Base-by-base conservation (phyloP, 495 filamentous ascomycete genomes). In the Podospora comata region DNA sequence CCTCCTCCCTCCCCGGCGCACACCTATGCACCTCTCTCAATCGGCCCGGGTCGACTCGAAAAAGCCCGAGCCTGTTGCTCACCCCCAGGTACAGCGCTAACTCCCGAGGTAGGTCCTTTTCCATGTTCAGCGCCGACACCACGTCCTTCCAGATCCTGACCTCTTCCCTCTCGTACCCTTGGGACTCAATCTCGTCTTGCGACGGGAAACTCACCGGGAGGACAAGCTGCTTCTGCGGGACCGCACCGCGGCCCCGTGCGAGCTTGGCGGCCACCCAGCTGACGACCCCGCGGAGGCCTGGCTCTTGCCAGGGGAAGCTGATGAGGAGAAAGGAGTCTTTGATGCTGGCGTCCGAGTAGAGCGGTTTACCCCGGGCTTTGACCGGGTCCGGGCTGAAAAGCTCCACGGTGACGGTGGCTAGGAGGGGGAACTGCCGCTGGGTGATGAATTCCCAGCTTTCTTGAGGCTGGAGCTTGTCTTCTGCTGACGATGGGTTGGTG, bases 121-220 rank as follows among this genome's bases (percentile, higher is more conserved):
- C 81, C 74, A 91, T 85, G 67, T 86, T 81, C 65, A 94, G 81
- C 4, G 90, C 87, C 26, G 75, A 70, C 26, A 91, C 86, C 5
- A 75, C 80, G 62, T 97, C 93, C 72, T 87, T 90, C 93, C 93
- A 97, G 74, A 98, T 90, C 67, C 77, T 87, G 62, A 96, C 87
- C 19, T 86, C 79, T 63, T 87, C 85, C 20, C 80, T 83, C 0
- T 79, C 82, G 77, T 91, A 96, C 7, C 81, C 79, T 16, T 80
- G 81, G 56, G 76, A 79, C 68, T 81, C 79, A 44, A 86, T 85
- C 57, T 86, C 82, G 1, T 78, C 76, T 48, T 75, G 62, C 1
- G 86, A 78, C 11, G 91, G 91, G 67, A 82, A 85, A 54, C 82
- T 76, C 63, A 94, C 85, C 7, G 93, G 92, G 19, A 95, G 75